phyloP scores from a whole-genome alignment of 2,329 filamentous ascomycete species.

The Phaeoacremonium minimum region DNA sequence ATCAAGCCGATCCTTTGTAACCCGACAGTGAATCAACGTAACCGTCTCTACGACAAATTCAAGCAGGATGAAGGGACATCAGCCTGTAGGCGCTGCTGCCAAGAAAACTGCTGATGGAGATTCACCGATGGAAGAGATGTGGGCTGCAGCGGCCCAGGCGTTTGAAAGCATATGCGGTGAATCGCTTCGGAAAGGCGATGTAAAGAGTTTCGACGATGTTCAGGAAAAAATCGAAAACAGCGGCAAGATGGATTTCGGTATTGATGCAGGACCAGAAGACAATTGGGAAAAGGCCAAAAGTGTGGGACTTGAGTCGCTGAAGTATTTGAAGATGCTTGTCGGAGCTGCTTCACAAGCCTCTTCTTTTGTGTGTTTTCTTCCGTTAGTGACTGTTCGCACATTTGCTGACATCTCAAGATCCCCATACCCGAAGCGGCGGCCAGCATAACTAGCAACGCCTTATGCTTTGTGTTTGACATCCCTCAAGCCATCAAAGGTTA shows the following conservation, averaged over 20 bases:
- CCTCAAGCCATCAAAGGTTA: constrained; percentile 15
- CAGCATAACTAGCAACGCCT: constrained; percentile 11
- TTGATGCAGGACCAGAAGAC: constrained; percentile 4
- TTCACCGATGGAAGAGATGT: too few species aligned
- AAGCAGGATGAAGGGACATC: too few species aligned
- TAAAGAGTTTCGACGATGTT: constrained; percentile 16
- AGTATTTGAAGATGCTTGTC: constrained; percentile 17
- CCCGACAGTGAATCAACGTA: too few species aligned
- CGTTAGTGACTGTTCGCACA: too few species aligned
- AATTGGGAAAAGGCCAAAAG: constrained; percentile 17
- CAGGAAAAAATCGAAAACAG: constrained; percentile 12
- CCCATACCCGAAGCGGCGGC: constrained; percentile 13
- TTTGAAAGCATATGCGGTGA: constrained; percentile 18
- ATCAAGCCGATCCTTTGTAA: too few species aligned
- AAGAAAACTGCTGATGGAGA: too few species aligned
- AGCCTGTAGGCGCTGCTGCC: too few species aligned
- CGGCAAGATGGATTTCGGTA: constrained; percentile 6
- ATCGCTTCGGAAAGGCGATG: constrained; percentile 14
- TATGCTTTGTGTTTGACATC: constrained; percentile 18
- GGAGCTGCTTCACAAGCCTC: constrained; percentile 15
- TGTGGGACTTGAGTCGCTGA: constrained; percentile 15
- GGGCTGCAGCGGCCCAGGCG: too few species aligned
- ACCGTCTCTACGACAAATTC: too few species aligned
- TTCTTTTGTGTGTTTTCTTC: constrained; percentile 9
- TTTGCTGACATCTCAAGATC: constrained; percentile 7